phyloP scores from a whole-genome alignment of 2,329 filamentous ascomycete species.

The Ascochyta rabiei region DNA sequence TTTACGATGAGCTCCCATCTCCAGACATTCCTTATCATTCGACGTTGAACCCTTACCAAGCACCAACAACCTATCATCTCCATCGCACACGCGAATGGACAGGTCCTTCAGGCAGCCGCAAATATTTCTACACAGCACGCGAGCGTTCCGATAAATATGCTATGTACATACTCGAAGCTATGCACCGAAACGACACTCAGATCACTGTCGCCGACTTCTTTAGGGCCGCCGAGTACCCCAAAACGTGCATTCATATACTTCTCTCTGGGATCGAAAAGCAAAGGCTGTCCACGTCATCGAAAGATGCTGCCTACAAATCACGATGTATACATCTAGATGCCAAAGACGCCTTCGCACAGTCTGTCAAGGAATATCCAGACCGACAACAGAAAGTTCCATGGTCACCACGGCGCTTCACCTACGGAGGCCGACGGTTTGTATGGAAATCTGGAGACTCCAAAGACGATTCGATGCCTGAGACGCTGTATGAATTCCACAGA shows the following conservation, averaged over 20 bases:
- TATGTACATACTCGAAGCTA: constrained; percentile 45
- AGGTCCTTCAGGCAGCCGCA: constrained; percentile 39
- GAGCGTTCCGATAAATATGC: constrained; percentile 46
- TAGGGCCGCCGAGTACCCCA: constrained; percentile 44
- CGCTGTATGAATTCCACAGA: constrained; percentile 43
- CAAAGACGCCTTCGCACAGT: constrained; percentile 40
- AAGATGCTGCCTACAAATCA: constrained; percentile 44
- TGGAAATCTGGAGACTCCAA: constrained; percentile 55
- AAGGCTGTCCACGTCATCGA: constrained; percentile 29
- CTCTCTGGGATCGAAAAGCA: constrained; percentile 46
- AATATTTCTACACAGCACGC: constrained; percentile 46
- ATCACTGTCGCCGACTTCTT: constrained; percentile 45
- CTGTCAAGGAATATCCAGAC: constrained; percentile 46
- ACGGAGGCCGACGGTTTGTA: constrained; percentile 46
- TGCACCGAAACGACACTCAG: constrained; percentile 41
- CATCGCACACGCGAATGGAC: constrained; percentile 48
- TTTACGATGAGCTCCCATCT: constrained; percentile 42
- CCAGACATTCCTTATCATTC: constrained; percentile 43
- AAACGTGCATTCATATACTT: constrained; percentile 40
- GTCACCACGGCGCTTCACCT: constrained; percentile 47
- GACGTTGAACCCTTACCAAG: constrained; percentile 41
- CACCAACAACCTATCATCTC: constrained; percentile 43
- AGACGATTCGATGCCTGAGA: constrained; percentile 53
- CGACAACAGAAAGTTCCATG: constrained; percentile 47
- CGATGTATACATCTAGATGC: constrained; percentile 39